Base-by-base conservation (phyloP, 306 rosid species). In the Medicago ruthenica region DNA sequence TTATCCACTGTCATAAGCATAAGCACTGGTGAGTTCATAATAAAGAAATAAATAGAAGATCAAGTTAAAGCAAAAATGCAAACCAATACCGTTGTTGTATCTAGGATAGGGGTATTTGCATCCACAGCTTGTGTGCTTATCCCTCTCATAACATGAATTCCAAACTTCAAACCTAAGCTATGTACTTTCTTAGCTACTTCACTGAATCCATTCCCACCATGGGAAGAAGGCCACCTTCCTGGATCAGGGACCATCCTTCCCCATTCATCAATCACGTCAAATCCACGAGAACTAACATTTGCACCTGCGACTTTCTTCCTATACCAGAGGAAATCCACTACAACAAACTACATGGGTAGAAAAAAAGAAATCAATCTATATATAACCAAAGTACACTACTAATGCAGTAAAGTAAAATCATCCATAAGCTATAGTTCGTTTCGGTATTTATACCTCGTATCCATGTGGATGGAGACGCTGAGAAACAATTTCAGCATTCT, bases 111-210 rank as follows among this genome's bases (percentile, higher is more conserved):
- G 39, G 99, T 89, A 67, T 86, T 92, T n/a, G 93, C 98, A 84
- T 87, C 89, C 61, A 92, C 92, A 31, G 36, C 36, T 31, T 31
- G 36, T 31, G 98, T 92, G 80, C 98, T 95, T 77, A 95, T 95
- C 76, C 97, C 98, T 79, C 96, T 87, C 98, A 95, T 95, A 58
- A 95, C 83, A 87, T 92, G 98, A 89, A 95, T 89, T 73, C 98
- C 98, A 64, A 95, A 92, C 87, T 90, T 92, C 63, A 95, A 89
- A 78, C 97, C 98, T 86, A 90, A 53, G 70, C 78, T 58, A 79
- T 90, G 98, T 41, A 95, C 96, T 90, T 82, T 85, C 34, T 81
- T 76, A 61, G 96, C 96, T 81, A 95, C 84, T 83, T 80, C 67
- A 40, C 75, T 48, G 85, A 95, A 90, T 60, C 97, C 98, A n/a